Base-by-base conservation (phyloP, 305 asterid genomes). In the Fraxinus angustifolia region DNA sequence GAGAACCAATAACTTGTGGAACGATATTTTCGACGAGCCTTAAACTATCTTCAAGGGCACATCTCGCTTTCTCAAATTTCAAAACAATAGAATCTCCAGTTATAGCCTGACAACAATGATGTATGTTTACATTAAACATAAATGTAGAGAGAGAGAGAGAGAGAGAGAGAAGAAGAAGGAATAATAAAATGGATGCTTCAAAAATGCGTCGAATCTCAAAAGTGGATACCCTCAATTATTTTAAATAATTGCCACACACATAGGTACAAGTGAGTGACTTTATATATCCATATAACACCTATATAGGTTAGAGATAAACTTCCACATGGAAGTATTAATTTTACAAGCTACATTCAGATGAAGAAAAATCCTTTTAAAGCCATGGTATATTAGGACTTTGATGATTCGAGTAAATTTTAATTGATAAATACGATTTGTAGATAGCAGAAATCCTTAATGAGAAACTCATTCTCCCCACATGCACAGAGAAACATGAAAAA, bases 21-120 rank as follows among this genome's bases (percentile, higher is more conserved):
- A 96, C 99, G 82, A 96, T 93, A 85, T 94, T 97, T 90, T 94
- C 99, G 79, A 94, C 99, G 62, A 95, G 92, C 84, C 83, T 90
- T 83, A 96, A 90, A 85, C 98, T 89, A 87, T 93, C 97, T 87
- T 88, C 95, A 75, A 96, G 91, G 77, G 99, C 96, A 87, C 90
- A 87, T 88, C 97, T 90, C 76, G 99, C 96, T 87, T 91, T 94
- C 90, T 93, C 97, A 88, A 96, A 94, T 85, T 96, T 96, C 82
- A 89, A 85, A 77, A 92, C 97, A 78, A 94, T 91, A 71, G 99
- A 94, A 65, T 93, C 98, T 76, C 99, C 98, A 0, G 99, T 96
- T 74, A 94, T 92, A 53, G 99, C 99, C 99, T 96, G 92, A 84
- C 75, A 40, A 84, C 17, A 82, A 26, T 7, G 31, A 8, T 23